Base-by-base conservation (phyloP, 495 filamentous ascomycete genomes). In the Aspergillus ostianus region DNA sequence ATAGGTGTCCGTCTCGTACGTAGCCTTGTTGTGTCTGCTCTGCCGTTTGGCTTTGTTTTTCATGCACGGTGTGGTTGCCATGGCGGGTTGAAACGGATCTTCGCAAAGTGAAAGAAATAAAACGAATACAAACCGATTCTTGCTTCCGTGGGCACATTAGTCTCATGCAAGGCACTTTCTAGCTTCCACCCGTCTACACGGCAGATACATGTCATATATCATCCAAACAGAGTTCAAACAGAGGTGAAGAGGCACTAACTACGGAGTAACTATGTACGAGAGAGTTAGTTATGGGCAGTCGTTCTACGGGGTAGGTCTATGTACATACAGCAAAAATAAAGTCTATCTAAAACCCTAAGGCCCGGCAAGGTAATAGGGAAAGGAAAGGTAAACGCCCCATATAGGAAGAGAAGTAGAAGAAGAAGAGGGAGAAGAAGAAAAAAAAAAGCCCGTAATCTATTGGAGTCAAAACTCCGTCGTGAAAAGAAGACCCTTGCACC, bases 81-180 rank as follows among this genome's bases (percentile, higher is more conserved):
- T 44, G 30, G 23, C 47, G 47, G 7, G 27, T 44, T 23, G 4
- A 18, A 23, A 41, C 21, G 51, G 52, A 45, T 15, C 51, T 41
- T 53, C 36, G 27, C 12, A 47, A 45, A 26, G 2, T 26, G 23
- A 4, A 26, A 26, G 23, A 26, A 26, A 26, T 26, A 26, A 36
- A 2, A 41, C 46, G 26, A 48, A 20, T 36, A 29, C 44, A 13
- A 46, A 15, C 23, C 44, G 44, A 47, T 21, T 27, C 29, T 48
- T 44, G 21, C 45, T 47, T 41, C 53, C 41, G 45, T 12, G 10
- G 18, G 15, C 27, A 46, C 54, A 56, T 59, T 59, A 53, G 57
- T 20, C 36, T 13, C 57, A 59, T 59, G 57, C 57, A 59, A 59
- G 57, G 57, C 50, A 32, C 20, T 51, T 56, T 46, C n/a, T n/a